phyloP scores from a whole-genome alignment of 768 basidiomycete species.

The Cyathus striatus region DNA sequence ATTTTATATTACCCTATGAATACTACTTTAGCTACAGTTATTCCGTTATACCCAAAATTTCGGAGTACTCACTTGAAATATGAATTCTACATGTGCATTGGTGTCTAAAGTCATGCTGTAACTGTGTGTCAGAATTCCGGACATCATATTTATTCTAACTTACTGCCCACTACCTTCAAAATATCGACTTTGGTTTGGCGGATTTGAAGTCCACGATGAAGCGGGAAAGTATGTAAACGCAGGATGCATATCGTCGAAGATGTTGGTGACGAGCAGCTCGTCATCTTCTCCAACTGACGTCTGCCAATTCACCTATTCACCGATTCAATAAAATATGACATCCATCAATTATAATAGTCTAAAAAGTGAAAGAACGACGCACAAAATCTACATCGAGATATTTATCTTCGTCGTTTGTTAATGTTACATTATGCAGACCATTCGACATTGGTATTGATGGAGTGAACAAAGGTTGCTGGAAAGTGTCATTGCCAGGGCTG shows the following conservation, averaged over 20 bases:
- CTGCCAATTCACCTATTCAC: constrained; percentile 12
- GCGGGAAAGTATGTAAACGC: constrained; percentile 29
- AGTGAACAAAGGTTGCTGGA: constrained; percentile 11
- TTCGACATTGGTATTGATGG: neutral
- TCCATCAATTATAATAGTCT: neutral
- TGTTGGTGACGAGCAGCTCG: constrained; percentile 15
- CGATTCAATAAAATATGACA: too few relatives aligned
- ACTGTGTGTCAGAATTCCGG: too few relatives aligned
- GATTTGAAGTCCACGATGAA: constrained; percentile 26
- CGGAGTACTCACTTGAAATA: constrained; percentile 28
- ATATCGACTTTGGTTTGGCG: constrained; percentile 28
- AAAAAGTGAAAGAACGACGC: neutral
- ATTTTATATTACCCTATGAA: neutral
- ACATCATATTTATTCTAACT: constrained; percentile 10
- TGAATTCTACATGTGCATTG: constrained; percentile 25
- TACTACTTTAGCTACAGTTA: constrained; percentile 8
- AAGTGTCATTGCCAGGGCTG: constrained; percentile 1
- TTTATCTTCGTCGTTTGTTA: constrained; percentile 8
- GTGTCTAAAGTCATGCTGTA: constrained; percentile 27
- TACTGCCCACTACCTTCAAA: constrained; percentile 39
- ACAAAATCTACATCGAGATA: constrained; percentile 16
- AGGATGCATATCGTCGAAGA: constrained; percentile 25
- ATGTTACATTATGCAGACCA: constrained; percentile 9
- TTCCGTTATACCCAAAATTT: neutral
- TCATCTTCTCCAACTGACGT: constrained; percentile 10